These are phyloP conservation scores for Neofusicoccum sp. DNA, from an alignment of 2,329 filamentous ascomycete genomes.

Conservation along the genomic window DNA sequence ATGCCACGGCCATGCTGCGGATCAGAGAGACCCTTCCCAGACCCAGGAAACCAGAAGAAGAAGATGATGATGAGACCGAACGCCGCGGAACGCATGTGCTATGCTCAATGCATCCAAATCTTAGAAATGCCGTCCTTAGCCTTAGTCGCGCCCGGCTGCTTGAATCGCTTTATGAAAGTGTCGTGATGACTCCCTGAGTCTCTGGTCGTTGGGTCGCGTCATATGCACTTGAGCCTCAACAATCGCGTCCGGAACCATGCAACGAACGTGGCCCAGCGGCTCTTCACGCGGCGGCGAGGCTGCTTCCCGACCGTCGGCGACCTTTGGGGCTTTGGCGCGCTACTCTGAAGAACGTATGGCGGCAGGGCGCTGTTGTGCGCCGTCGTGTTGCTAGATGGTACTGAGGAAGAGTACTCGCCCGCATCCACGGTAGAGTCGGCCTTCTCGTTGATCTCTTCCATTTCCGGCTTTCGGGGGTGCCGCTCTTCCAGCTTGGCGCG, in stretches of 20 bases:
- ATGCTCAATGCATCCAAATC: slow-evolving; percentile 11
- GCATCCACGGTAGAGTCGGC: slow-evolving; percentile 31
- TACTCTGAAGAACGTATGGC: slow-evolving; percentile 17
- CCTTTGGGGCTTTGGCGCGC: slow-evolving; percentile 37
- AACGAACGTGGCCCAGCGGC: slow-evolving; percentile 57
- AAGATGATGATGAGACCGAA: slow-evolving; percentile 10
- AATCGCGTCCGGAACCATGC: slow-evolving; percentile 60
- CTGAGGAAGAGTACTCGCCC: slow-evolving; percentile 40
- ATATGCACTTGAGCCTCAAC: slow-evolving; percentile 46
- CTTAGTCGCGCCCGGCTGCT: neutral
- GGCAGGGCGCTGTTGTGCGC: slow-evolving; percentile 6
- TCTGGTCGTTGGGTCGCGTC: slow-evolving; percentile 28
- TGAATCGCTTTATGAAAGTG: slow-evolving; percentile 11
- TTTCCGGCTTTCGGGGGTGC: slow-evolving; percentile 45
- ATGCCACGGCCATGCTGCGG: neutral
- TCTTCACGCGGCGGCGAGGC: slow-evolving; percentile 42
- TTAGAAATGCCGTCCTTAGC: neutral
- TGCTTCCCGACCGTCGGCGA: slow-evolving; percentile 37
- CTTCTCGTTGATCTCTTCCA: slow-evolving; percentile 35
- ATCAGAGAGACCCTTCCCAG: neutral
- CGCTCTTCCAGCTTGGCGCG: slow-evolving; percentile 47
- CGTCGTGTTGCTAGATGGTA: slow-evolving; percentile 26
- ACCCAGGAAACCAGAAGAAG: neutral
- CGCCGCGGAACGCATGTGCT: slow-evolving; percentile 11
- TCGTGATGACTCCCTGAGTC: slow-evolving; percentile 14